Evolutionary conservation across 306 rosid species (phyloP).

Genomic region (Calophaca sinica): DNA sequence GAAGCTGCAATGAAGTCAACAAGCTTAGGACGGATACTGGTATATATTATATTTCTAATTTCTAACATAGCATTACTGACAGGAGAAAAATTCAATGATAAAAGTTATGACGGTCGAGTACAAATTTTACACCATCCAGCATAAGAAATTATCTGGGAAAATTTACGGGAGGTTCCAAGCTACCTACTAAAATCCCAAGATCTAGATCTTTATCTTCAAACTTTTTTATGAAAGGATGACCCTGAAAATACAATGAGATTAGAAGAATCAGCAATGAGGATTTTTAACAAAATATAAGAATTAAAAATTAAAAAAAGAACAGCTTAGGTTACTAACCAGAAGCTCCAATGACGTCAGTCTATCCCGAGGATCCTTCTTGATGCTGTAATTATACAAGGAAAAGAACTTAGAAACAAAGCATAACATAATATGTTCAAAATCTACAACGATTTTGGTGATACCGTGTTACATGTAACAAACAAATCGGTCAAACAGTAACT

Average conservation of each 20-base stretch:
- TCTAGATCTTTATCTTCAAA: conserved; percentile 95
- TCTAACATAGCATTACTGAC: conserved; percentile 38
- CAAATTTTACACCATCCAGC: conserved; percentile 47
- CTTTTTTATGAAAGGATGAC: conserved; percentile 94
- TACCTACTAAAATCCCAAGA: conserved; percentile 84
- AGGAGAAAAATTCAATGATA: conserved; percentile 43
- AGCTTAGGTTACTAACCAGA: conserved; percentile 67
- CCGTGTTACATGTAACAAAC: conserved; percentile 14
- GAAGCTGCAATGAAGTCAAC: conserved; percentile 33
- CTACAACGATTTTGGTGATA: not conserved
- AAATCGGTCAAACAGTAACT: conserved; percentile 7
- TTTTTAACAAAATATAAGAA: not conserved
- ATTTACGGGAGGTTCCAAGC: conserved; percentile 93
- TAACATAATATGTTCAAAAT: conserved; percentile 12
- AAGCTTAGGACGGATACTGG: conserved; percentile 32
- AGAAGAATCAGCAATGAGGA: conserved; percentile 28
- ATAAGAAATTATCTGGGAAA: conserved; percentile 66
- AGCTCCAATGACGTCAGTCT: conserved; percentile 88
- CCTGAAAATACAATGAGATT: conserved; percentile 57
- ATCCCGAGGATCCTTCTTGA: conserved; percentile 77
- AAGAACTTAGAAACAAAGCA: conserved; percentile 35
- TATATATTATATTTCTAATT: conserved; percentile 23
- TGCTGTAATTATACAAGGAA: conserved; percentile 68
- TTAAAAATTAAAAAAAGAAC: not conserved
- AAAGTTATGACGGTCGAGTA: conserved; percentile 42